These are phyloP conservation scores for Colletotrichum horii DNA, from an alignment of 2,329 filamentous ascomycete species.

Conservation along the genomic window DNA sequence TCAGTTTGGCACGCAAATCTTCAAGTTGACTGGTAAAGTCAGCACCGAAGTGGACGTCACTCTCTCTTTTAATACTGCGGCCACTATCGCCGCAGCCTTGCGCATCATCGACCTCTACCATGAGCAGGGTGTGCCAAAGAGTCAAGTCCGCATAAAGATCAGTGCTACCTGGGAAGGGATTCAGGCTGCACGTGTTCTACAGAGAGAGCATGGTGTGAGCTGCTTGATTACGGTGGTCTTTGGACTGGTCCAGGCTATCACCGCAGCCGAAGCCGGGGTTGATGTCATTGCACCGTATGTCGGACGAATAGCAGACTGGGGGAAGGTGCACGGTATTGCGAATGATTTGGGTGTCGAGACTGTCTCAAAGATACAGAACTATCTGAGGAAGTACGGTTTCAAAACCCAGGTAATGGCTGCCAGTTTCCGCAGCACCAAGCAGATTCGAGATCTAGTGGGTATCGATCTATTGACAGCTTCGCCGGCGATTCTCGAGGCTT, in stretches of 20 bases:
- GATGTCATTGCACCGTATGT: neutral
- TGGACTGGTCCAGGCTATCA: neutral
- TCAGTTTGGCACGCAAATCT: neutral
- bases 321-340: neutral
- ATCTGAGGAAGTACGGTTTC: neutral
- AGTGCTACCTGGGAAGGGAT: neutral
- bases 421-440: neutral
- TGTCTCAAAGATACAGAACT: neutral
- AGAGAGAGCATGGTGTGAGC: neutral
- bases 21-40: neutral
- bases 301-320: neutral
- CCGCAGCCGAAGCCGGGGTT: neutral
- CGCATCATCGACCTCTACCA: neutral
- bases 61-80: neutral
- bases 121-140: neutral
- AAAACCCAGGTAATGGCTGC: neutral
- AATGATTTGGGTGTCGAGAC: neutral
- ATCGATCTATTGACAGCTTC: neutral
- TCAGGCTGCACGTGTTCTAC: neutral
- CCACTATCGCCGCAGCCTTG: neutral
- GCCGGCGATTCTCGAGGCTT: neutral
- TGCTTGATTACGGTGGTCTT: neutral
- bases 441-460: neutral
- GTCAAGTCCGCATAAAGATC: neutral
- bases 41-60: neutral